Base-by-base conservation (phyloP, 225 moss, liverwort and hornwort species). In the Polytrichum commune region DNA sequence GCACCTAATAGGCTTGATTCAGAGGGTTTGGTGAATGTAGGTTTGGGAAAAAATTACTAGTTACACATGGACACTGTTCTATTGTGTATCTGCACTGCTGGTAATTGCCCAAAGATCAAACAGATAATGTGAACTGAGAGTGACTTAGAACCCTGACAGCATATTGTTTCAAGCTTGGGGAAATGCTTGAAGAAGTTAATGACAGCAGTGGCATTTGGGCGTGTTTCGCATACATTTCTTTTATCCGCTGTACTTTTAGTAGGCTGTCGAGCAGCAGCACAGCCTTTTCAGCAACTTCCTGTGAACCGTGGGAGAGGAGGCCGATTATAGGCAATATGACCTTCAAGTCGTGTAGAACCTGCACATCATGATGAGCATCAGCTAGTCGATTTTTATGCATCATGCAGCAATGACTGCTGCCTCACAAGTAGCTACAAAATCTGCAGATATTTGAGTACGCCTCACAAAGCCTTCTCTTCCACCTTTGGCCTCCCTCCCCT, bases 291-390 rank as follows among this genome's bases (percentile, higher is more conserved):
- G 73, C 74, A 58, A 72, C 76, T 29, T 71, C 61, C 10, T 73
- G 69, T 33, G 80, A 76, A 35, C 69, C 66, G 19, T 73, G 79
- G 26, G 83, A 64, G 71, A 84, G 80, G 9, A 84, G 69, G 57
- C 32, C 29, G 30, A 84, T 69, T 19, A 84, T 13, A 27, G 80
- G 80, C 53, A 63, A 67, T 61, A 84, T 80, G 54, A 70, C 83
- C 26, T 77, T 73, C 55, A 55, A 60, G 23, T 71, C 70, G 25
- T 84, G 80, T 68, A 84, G 72, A 30, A 77, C 53, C 38, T 64
- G 64, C 64, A 64, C 64, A 64, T 16, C 6, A 20, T 16, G 18
- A 64, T 46, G 16, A 46, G 46, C 46, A 46, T 46, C 46, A 46
- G 46, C 46, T 13, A 46, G 46, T 3, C 46, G 16, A 46, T 46